These are phyloP conservation scores for Fistulinella staudtii DNA, from an alignment of 1,284 basidiomycete genomes.

Conservation along the genomic window DNA sequence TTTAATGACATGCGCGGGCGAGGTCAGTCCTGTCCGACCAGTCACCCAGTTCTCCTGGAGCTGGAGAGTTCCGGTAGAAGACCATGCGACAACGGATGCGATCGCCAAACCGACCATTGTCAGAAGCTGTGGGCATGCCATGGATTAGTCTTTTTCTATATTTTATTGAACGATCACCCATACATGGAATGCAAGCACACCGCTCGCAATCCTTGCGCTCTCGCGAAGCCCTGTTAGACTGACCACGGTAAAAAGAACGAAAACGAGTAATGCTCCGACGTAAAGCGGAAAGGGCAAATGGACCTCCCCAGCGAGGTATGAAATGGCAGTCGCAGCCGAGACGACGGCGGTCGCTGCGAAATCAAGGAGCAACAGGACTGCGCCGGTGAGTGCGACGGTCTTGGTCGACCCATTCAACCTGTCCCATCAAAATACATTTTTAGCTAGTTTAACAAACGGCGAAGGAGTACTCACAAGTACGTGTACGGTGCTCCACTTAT, in stretches of 20 bases:
- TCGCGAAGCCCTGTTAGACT: constrained; percentile 59
- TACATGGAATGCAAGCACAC: constrained; percentile 57
- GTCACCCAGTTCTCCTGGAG: constrained; percentile 54
- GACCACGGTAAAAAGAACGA: constrained; percentile 49
- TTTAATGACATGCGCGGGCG: constrained; percentile 33
- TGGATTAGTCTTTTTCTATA: constrained; percentile 4
- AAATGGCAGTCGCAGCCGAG: constrained; percentile 63
- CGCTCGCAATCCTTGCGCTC: constrained; percentile 55
- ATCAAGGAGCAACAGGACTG: constrained; percentile 60
- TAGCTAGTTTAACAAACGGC: neutral
- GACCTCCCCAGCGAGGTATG: constrained; percentile 64
- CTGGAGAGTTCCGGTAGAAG: constrained; percentile 42
- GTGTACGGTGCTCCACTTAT: constrained; percentile 68
- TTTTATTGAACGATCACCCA: constrained; percentile 20
- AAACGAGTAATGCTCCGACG: constrained; percentile 46
- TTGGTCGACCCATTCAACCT: constrained; percentile 63
- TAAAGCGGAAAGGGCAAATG: constrained; percentile 48
- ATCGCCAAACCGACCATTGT: constrained; percentile 55
- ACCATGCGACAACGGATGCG: constrained; percentile 50
- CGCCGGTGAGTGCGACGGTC: constrained; percentile 54
- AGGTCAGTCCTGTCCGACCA: constrained; percentile 31
- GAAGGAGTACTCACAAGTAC: constrained; percentile 44
- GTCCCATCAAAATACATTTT: neutral
- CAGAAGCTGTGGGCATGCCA: constrained; percentile 37
- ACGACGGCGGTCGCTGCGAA: constrained; percentile 63